A percentile compares a stretch with the other conserved stretches of the same genome.
phyloP scores from a whole-genome alignment of 169 alveolate genomes.

The Babesia sp. region DNA sequence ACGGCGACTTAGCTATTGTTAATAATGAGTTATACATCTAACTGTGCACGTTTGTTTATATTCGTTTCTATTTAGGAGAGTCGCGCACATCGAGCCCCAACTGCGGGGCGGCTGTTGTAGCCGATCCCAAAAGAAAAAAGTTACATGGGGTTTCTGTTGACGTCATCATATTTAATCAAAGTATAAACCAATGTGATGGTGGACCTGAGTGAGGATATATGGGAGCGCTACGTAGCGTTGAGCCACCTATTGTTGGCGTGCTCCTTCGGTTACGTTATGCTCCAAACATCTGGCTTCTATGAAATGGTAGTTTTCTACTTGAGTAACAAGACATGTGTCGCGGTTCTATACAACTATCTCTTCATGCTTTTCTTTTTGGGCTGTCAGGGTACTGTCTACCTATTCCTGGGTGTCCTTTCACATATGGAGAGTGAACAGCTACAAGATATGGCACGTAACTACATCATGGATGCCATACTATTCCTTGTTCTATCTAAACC shows the following conservation, averaged over 20 bases:
- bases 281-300: constrained; percentile 50
- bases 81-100: no score
- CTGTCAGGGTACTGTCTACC: constrained; percentile 55
- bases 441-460: constrained; percentile 80
- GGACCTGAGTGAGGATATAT: constrained; percentile 25
- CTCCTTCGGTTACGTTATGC: constrained; percentile 49
- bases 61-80: no score
- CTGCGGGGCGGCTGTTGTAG: no score
- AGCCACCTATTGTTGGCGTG: constrained; percentile 66
- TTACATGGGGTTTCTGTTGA: no score
- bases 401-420: constrained; percentile 73
- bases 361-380: constrained; percentile 65
- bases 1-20: no score
- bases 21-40: no score
- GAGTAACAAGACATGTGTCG: constrained; percentile 56
- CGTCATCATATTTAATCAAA: no score
- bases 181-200: no score
- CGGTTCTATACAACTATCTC: constrained; percentile 70
- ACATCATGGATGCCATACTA: constrained; percentile 81
- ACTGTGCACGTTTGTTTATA: no score
- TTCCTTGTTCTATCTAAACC: constrained; percentile 84
- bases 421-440: constrained; percentile 76
- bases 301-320: constrained; percentile 35
- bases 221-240: constrained; percentile 51
- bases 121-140: no score